Base-by-base conservation (phyloP, 2,329 filamentous ascomycete species). In the Alternaria gansuensis region DNA sequence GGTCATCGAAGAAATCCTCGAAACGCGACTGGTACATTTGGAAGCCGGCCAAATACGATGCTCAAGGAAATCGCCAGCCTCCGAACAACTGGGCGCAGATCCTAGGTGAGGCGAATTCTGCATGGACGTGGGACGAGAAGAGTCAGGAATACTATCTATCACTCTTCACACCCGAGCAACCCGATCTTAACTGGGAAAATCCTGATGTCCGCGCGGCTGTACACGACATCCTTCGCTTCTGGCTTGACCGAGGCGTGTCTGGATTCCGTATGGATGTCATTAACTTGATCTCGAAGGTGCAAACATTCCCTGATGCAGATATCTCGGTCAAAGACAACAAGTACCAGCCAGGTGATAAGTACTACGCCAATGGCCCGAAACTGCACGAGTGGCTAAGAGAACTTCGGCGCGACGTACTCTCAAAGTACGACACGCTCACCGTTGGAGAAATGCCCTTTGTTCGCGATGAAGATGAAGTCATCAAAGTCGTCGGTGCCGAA, bases 181-280 rank as follows among this genome's bases (percentile, higher is more conserved):
- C 92, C 0, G 92, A 95, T 68, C 81, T 95, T 4, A 95, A 95
- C 76, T 95, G 91, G 90, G 90, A 93, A 69, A 90, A 89, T 52
- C 82, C 83, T 0, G 85, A 83, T 5, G 85, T 90, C 0, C 84
- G 90, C 17, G 80, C 84, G 28, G 91, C 90, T 0, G 87, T 93
- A 2, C 90, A 92, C 71, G 82, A 88, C 23, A 82, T 90, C 3
- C 88, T 93, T 81, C 84, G 85, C 28, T 95, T 93, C 75, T 96
- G 92, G 92, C 84, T 95, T 1, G 82, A 90, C 49, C 85, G 86
- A 34, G 91, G 91, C 1, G 87, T 88, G 0, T 75, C 77, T 2
- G 80, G 79, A 14, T 82, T 81, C 66, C 74, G 80, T 23, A 77
- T 78, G 70, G 76, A 78, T 50, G 75, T 77, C 6, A 77, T 78